phyloP scores from a whole-genome alignment of 805 yeast species.

The Candida jianshihensis region DNA sequence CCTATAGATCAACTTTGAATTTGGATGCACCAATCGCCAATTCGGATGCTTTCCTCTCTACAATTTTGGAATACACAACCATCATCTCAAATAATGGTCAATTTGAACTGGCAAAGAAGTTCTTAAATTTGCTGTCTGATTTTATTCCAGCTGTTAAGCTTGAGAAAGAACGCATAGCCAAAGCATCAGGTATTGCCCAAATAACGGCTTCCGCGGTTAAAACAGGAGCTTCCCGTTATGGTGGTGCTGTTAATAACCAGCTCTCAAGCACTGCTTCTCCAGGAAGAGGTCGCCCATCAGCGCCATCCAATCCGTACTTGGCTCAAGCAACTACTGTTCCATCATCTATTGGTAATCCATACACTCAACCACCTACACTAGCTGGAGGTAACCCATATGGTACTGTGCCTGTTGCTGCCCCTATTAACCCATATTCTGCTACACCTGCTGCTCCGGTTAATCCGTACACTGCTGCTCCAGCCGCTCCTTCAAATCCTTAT shows the following conservation, averaged over 20 bases:
- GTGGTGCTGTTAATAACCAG: slow-evolving; percentile 8
- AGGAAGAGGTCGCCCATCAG: slow-evolving; percentile 6
- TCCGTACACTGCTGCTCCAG: slow-evolving; percentile 23
- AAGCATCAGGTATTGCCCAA: slow-evolving; percentile 44
- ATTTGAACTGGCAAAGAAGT: slow-evolving; percentile 69
- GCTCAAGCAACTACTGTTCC: slow-evolving; percentile 7
- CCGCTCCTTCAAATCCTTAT: slow-evolving; percentile 6
- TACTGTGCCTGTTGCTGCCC: not conserved
- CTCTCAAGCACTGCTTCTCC: slow-evolving; percentile 10
- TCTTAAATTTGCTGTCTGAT: slow-evolving; percentile 66
- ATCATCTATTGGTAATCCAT: slow-evolving; percentile 9
- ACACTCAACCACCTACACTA: slow-evolving; percentile 8
- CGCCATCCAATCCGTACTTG: slow-evolving; percentile 4
- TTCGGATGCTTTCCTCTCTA: slow-evolving; percentile 30
- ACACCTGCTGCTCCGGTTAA: slow-evolving; percentile 20
- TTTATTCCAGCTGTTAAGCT: slow-evolving; percentile 60
- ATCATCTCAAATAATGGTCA: slow-evolving; percentile 77
- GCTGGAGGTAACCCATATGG: slow-evolving; percentile 9
- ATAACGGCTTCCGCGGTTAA: slow-evolving; percentile 10
- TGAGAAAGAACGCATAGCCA: slow-evolving; percentile 74
- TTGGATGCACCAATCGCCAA: slow-evolving; percentile 21
- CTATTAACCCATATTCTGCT: not conserved
- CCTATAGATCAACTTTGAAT: slow-evolving; percentile 51
- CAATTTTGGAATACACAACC: slow-evolving; percentile 76
- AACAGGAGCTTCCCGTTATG: slow-evolving; percentile 14